Evolutionary conservation across 2,329 filamentous ascomycete species (phyloP), one percentile per base, ranked within the genome.

Genomic region (Lasiodiplodia sp.): DNA sequence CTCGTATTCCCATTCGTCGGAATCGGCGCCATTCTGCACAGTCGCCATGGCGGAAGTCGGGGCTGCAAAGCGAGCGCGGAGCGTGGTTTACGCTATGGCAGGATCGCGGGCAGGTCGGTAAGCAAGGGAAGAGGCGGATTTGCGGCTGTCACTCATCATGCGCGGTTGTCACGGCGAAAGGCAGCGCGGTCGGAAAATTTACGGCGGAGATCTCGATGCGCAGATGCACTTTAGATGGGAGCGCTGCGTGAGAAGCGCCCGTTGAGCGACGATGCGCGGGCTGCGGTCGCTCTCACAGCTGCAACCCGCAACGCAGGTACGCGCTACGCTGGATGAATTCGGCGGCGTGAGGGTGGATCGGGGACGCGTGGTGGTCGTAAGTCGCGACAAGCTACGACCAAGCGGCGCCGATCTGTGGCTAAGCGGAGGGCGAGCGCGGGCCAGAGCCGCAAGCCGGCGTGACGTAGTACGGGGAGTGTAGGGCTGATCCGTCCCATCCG

Each of bases 1-100:
- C 72, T 90, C 87, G 75, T 89, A 90, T 72, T 90, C 87, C 80
- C 85, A 89, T n/a, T 88, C 80, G n/a, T 83, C 81, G 18, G 80
- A 75, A 44, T 79, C 72, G 18, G 44, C 38, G 38, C 64, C 64
- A 28, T 34, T 51, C 52, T 51, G 64, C 49, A 58, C 28, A 55
- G 67, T 44, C 23, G 49, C 51, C 44, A 66, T 69, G 60, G 60
- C 62, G 25, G 65, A 4, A 11, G 12, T 52, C n/a, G 55, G 21
- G 40, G 34, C 18, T 25, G 52, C n/a, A 23, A 16, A 37, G 11
- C 28, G 63, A n/a, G 2, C 37, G 18, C 23, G 21, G 11, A 23
- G 64, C 25, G 11, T 12, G 52, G 44, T 11, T 31, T 25, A 53
- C 10, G 49, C 4, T 18, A 16, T 21, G 16, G 52, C 25, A 4